Conservation (phyloP, 495 filamentous ascomycete genomes). For the Aspergillus heteromorphus region DNA sequence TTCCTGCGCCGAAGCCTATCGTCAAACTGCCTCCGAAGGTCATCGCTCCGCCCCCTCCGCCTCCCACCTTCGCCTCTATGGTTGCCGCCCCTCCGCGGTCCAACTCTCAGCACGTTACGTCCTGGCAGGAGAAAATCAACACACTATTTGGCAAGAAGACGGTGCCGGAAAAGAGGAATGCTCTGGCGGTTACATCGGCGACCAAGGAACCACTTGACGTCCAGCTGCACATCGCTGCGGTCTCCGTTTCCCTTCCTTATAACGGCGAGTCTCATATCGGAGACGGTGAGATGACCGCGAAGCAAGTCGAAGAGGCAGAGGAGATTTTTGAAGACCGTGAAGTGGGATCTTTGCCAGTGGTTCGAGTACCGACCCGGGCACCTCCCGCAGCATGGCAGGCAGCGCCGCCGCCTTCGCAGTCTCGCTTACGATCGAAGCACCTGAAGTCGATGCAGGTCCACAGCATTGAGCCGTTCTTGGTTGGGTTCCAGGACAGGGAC, state of each 20-base stretch:
- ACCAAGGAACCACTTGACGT: conserved; percentile 59
- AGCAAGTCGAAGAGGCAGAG: conserved; percentile 68
- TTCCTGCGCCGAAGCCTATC: conserved; percentile 62
- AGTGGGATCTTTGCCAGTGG: conserved; percentile 67
- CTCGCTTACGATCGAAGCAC: conserved; percentile 29
- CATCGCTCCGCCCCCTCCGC: conserved; percentile 36
- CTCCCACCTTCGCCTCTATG: conserved; percentile 52
- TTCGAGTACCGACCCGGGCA: conserved; percentile 58
- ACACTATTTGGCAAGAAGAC: conserved; percentile 60
- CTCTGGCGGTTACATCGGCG: conserved; percentile 50
- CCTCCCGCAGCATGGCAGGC: conserved; percentile 48
- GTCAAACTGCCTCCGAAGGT: conserved; percentile 64
- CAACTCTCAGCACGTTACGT: conserved; percentile 19
- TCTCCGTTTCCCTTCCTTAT: conserved; percentile 55
- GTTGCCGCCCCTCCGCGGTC: conserved; percentile 39
- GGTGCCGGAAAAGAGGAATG: conserved; percentile 46
- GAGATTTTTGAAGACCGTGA: conserved; percentile 81
- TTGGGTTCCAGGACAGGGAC: conserved; percentile 36
- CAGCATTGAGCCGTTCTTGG: conserved; percentile 30
- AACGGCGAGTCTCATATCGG: conserved; percentile 23
- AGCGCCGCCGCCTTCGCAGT: conserved; percentile 35
- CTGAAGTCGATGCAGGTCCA: conserved; percentile 37
- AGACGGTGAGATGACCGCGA: conserved; percentile 45
- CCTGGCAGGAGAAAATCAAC: conserved; percentile 75
- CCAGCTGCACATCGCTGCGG: conserved; percentile 39